These are phyloP conservation scores for Asterophora lycoperdoides DNA, from an alignment of 768 basidiomycete species.

Conservation along the genomic window DNA sequence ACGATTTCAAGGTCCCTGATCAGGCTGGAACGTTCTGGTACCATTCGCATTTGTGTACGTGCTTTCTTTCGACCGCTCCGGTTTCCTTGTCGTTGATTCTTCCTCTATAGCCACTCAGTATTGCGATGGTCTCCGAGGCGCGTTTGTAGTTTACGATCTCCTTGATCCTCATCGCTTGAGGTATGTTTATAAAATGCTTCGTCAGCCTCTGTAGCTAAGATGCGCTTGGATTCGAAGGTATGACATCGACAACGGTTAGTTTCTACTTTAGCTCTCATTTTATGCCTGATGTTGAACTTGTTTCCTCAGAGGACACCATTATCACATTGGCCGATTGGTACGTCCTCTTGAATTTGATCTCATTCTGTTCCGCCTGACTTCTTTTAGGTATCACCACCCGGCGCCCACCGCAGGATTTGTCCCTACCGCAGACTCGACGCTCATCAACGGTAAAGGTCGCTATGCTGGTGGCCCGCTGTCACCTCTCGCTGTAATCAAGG, in stretches of 20 bases:
- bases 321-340: background rate
- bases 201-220: background rate
- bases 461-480: conserved; percentile 31
- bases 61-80: no score
- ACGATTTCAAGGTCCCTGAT: conserved; percentile 17
- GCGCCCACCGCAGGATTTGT: conserved; percentile 10
- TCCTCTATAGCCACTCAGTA: no score
- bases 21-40: conserved; percentile 7
- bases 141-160: no score
- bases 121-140: no score
- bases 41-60: conserved; percentile 5
- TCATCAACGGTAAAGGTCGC: conserved; percentile 49
- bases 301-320: background rate
- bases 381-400: background rate
- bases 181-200: no score
- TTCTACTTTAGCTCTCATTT: no score
- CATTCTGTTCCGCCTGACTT: background rate
- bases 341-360: background rate
- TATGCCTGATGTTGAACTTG: no score
- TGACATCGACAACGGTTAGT: no score
- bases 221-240: background rate
- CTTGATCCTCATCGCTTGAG: no score
- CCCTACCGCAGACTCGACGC: conserved; percentile 25
- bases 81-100: no score
- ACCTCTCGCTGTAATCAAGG: conserved; percentile 35